These are phyloP conservation scores for Trichosporon inkin DNA, from an alignment of 1,284 basidiomycete genomes.

Conservation along the genomic window DNA sequence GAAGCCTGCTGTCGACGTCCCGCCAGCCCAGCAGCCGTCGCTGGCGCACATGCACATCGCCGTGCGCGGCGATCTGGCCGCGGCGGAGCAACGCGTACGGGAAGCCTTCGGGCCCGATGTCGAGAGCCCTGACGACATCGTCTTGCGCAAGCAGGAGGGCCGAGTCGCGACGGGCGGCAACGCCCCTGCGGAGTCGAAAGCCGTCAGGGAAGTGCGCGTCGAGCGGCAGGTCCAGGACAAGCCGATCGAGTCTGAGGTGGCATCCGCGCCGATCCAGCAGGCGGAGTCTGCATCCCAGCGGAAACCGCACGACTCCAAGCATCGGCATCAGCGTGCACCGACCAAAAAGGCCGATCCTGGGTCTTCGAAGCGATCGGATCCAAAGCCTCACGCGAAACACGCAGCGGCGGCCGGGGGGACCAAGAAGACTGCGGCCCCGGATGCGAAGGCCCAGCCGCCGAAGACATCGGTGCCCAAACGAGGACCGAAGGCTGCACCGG, in stretches of 20 bases:
- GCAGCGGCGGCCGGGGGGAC: neutral
- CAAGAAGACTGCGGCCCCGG: neutral
- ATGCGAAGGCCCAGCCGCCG: neutral
- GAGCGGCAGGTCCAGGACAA: conserved; percentile 9
- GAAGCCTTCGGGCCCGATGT: conserved; percentile 35
- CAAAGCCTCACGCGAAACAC: conserved; percentile 1
- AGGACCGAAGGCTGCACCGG: neutral
- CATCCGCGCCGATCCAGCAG: neutral
- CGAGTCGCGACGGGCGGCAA: conserved; percentile 44
- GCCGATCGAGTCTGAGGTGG: conserved; percentile 3
- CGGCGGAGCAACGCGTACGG: conserved; percentile 31
- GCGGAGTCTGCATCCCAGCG: conserved; percentile 2
- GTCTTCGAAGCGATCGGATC: neutral
- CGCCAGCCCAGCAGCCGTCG: conserved; percentile 14
- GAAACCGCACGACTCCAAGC: neutral
- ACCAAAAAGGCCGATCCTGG: neutral
- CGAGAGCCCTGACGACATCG: conserved; percentile 56
- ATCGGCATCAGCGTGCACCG: neutral
- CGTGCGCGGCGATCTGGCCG: conserved; percentile 29
- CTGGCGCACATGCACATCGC: conserved; percentile 33
- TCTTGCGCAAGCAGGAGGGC: conserved; percentile 53
- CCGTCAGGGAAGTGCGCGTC: conserved; percentile 16
- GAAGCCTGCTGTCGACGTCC: conserved; percentile 16
- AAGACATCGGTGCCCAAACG: neutral
- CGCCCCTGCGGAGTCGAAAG: neutral